Percentiles rank a stretch among this genome's conserved stretches.
Conservation (phyloP, 805 yeast genomes). For the Phaffomyces opuntiae region DNA sequence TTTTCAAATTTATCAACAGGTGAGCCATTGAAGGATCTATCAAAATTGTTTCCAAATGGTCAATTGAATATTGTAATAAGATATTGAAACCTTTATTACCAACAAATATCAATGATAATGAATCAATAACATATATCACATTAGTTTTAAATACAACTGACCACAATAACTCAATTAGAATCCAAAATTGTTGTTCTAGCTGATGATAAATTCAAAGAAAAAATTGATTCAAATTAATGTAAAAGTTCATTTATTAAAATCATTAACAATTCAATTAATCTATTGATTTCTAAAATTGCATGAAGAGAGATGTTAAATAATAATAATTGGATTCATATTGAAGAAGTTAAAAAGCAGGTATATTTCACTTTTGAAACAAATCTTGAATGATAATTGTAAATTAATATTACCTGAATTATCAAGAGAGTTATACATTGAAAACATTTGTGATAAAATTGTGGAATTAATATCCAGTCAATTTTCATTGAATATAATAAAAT, state of each 20-base stretch:
- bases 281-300: constrained; percentile 52
- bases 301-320: constrained; percentile 82
- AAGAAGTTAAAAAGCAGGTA: constrained; percentile 67
- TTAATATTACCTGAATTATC: constrained; percentile 51
- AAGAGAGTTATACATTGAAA: constrained; percentile 64
- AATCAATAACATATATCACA: constrained; percentile 60
- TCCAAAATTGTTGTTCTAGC: constrained; percentile 44
- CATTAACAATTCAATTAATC: constrained; percentile 49
- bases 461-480: constrained; percentile 56
- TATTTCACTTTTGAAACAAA: constrained; percentile 46
- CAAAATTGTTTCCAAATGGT: constrained; percentile 59
- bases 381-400: constrained; percentile 38
- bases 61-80: constrained; percentile 49
- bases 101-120: constrained; percentile 36
- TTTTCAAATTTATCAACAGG: constrained; percentile 48
- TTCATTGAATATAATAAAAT: constrained; percentile 46
- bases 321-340: constrained; percentile 64
- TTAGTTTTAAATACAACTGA: constrained; percentile 83
- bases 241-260: constrained; percentile 50
- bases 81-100: constrained; percentile 47
- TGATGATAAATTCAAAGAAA: constrained; percentile 34
- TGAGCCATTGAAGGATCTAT: constrained; percentile 35
- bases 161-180: constrained; percentile 71
- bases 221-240: constrained; percentile 44
- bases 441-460: constrained; percentile 67